Conservation (phyloP, 306 rosid genomes). For the Castanopsis chinensis region DNA sequence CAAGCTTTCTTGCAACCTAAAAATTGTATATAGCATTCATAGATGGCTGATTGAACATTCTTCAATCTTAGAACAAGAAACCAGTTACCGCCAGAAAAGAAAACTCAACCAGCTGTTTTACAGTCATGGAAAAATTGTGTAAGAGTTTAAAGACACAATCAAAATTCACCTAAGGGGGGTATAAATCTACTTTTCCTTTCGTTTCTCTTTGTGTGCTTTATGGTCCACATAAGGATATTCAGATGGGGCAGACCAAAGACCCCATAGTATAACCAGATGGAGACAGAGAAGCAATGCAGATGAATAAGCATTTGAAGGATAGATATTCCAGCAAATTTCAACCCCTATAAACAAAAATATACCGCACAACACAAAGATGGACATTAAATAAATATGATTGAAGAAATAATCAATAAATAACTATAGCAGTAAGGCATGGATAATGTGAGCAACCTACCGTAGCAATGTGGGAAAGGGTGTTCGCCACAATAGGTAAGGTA, state of each 20-base stretch:
- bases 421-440: not conserved
- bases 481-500: conserved; percentile 87
- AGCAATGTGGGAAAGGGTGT: conserved; percentile 56
- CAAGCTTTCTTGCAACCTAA: too few relatives aligned
- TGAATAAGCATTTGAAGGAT: conserved; percentile 66
- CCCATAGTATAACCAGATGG: conserved; percentile 68
- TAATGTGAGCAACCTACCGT: conserved; percentile 45
- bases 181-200: conserved; percentile 12
- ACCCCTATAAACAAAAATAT: conserved; percentile 71
- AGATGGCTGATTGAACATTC: not conserved
- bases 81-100: not conserved
- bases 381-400: conserved; percentile 8
- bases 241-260: conserved; percentile 73
- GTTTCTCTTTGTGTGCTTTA: conserved; percentile 43
- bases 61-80: not conserved
- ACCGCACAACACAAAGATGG: conserved; percentile 35
- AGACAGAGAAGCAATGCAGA: conserved; percentile 61
- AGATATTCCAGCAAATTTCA: conserved; percentile 90
- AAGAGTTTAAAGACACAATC: not conserved
- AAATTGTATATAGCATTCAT: too few relatives aligned
- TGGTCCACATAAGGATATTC: conserved; percentile 58
- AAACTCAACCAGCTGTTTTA: not conserved
- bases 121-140: not conserved
- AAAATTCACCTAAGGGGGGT: not conserved
- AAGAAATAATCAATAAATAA: not conserved